Evolutionary conservation across 192 early-diverging fungal species (phyloP), one percentile per base, ranked within the genome.

Genomic region (Ramicandelaber brevisporus): DNA sequence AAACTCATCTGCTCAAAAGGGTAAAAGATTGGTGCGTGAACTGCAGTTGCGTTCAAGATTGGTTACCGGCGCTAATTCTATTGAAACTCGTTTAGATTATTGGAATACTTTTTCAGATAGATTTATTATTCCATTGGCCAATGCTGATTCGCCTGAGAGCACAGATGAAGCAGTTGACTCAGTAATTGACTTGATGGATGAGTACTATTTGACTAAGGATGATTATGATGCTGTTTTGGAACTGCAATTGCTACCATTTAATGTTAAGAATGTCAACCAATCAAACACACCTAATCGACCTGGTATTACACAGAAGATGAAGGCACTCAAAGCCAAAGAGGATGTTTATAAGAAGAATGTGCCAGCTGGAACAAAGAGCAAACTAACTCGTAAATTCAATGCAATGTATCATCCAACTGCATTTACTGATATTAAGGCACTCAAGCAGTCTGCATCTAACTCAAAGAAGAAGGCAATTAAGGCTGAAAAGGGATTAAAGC

Each of bases 41-140:
- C 44, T 99, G n/a, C 81, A 96, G 46, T 64, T 61, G 30, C 71
- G 81, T 38, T 74, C 84, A 65, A 67, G 86, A 7, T 47, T 79
- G 20, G 63, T 70, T 21, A 66, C 76, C 14, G n/a, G n/a, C n/a
- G n/a, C n/a, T n/a, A n/a, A n/a, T n/a, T n/a, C n/a, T n/a, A n/a
- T n/a, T n/a, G n/a, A n/a, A n/a, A n/a, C n/a, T n/a, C n/a, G n/a
- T n/a, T n/a, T n/a, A n/a, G n/a, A n/a, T n/a, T n/a, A n/a, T n/a
- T n/a, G n/a, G n/a, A n/a, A n/a, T n/a, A n/a, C n/a, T n/a, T n/a
- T n/a, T n/a, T n/a, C n/a, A n/a, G n/a, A n/a, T n/a, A n/a, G n/a
- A n/a, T n/a, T n/a, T n/a, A n/a, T n/a, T n/a, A n/a, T n/a, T n/a
- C n/a, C n/a, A n/a, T n/a, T n/a, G n/a, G n/a, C n/a, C n/a, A n/a